Conservation (phyloP, 139 green algal species). For the Closterium sp. region DNA sequence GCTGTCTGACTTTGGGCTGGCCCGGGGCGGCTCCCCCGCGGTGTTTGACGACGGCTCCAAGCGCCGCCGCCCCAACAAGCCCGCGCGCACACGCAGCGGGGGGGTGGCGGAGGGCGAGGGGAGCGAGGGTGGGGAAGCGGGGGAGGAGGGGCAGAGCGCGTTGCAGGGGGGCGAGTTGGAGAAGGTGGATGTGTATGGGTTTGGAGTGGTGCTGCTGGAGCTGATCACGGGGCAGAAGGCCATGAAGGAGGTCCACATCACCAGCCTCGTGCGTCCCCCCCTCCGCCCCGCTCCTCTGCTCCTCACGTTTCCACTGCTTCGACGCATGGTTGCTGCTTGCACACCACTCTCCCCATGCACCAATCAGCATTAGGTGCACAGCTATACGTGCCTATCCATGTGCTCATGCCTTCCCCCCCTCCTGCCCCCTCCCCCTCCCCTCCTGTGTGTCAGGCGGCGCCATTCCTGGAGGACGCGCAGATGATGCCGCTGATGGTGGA, state of each 20-base stretch:
- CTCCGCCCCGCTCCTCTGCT: too few relatives aligned
- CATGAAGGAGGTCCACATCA: slow-evolving; percentile 14
- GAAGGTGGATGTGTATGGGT: slow-evolving; percentile 5
- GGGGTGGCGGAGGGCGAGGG: background rate
- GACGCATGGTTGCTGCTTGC: too few relatives aligned
- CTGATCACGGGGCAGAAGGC: slow-evolving; percentile 10
- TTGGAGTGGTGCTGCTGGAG: slow-evolving; percentile 3
- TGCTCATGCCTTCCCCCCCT: too few relatives aligned
- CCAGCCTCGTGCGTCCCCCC: background rate
- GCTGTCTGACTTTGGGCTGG: background rate
- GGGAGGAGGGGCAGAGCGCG: background rate
- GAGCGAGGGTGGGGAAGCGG: background rate
- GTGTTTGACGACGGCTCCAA: background rate
- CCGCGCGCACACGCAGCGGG: background rate
- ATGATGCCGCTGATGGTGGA: slow-evolving; percentile 17
- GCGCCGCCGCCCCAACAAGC: background rate
- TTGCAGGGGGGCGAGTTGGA: background rate
- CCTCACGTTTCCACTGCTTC: too few relatives aligned
- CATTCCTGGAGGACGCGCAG: slow-evolving; percentile 1
- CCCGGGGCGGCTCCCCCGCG: background rate
- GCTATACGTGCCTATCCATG: too few relatives aligned
- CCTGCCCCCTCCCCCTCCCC: too few relatives aligned
- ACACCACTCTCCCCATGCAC: background rate
- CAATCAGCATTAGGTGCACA: too few relatives aligned
- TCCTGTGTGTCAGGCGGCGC: background rate